Base-by-base conservation (phyloP, 441 rosid species). In the Flueggea neowawraea region DNA sequence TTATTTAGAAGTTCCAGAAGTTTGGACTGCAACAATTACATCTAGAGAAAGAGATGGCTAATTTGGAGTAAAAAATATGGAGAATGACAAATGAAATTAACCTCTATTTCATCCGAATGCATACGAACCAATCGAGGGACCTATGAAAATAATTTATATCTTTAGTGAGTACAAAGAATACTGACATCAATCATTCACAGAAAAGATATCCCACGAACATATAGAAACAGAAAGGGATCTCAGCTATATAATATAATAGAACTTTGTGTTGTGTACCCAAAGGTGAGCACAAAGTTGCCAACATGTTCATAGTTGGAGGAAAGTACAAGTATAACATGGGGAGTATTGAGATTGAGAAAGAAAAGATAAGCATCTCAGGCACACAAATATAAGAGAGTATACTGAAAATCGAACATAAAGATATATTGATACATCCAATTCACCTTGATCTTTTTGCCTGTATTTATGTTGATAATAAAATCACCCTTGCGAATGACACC, bases 101-200 rank as follows among this genome's bases (percentile, higher is more conserved):
- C 98, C 90, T 91, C 96, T 98, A 95, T 95, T 73, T 95, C 99
- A 84, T 88, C 69, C 45, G 99, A 91, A 77, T 91, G 99, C 99
- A 95, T 78, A 73, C 91, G 85, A 68, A 92, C 99, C 72, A 95
- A 79, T 60, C 96, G 97, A 54, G 98, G 98, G 62, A 95, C 88
- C 99, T 95, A 47, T n/a, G 57, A 61, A 72, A 75, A 39, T 58
- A 67, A 67, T 16, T 59, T 55, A 61, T 63, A 55, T 55, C 55
- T 63, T 64, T 53, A 73, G 55, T 56, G 45, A 54, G 7, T 11
- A 15, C 6, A 71, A 22, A 61, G 10, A 56, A 52, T 15, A 16
- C 39, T 0, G 39, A 10, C 53, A 50, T 47, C 50, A 47, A 47
- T 47, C n/a, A 11, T 47, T 28, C 17, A 53, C 55, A 53, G 14